Evolutionary conservation across 495 filamentous ascomycete species (phyloP).

Genomic region (Lasiosphaeria ovina): DNA sequence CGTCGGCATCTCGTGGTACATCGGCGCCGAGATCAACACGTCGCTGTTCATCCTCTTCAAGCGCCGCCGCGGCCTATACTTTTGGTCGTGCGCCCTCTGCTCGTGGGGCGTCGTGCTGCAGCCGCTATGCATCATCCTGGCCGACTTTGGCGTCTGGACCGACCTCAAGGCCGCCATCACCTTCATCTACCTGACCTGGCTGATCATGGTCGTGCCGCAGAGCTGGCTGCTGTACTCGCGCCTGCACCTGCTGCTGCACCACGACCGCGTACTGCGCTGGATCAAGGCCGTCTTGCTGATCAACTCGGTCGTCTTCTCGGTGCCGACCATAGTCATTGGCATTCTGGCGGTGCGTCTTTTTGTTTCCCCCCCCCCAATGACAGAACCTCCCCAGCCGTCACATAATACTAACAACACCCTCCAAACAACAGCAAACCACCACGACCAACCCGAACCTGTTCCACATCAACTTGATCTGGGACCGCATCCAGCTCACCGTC

Average conservation of each 20-base stretch:
- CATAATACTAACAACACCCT: background rate
- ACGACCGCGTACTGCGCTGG: slow-evolving; percentile 22
- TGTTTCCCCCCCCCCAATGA: slow-evolving; percentile 21
- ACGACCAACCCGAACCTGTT: slow-evolving; percentile 10
- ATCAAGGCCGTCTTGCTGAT: slow-evolving; percentile 24
- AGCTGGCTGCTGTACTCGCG: slow-evolving; percentile 41
- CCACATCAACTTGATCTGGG: slow-evolving; percentile 28
- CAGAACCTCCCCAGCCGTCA: background rate
- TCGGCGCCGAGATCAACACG: slow-evolving; percentile 54
- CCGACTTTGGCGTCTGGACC: slow-evolving; percentile 30
- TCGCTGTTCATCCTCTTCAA: slow-evolving; percentile 56
- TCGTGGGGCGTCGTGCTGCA: slow-evolving; percentile 45
- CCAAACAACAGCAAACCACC: slow-evolving; percentile 12
- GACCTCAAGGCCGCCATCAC: slow-evolving; percentile 26
- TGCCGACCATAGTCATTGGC: slow-evolving; percentile 37
- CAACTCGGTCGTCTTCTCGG: slow-evolving; percentile 28
- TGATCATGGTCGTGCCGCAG: slow-evolving; percentile 34
- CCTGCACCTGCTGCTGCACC: slow-evolving; percentile 37
- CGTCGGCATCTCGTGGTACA: slow-evolving; percentile 44
- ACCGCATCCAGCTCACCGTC: slow-evolving; percentile 35
- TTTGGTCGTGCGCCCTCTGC: slow-evolving; percentile 54
- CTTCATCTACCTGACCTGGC: slow-evolving; percentile 35
- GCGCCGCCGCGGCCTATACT: slow-evolving; percentile 54
- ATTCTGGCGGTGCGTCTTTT: slow-evolving; percentile 16
- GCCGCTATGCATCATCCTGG: slow-evolving; percentile 38